Conservation (phyloP, 345 rosid species). For the Eucalyptus pauciflora region DNA sequence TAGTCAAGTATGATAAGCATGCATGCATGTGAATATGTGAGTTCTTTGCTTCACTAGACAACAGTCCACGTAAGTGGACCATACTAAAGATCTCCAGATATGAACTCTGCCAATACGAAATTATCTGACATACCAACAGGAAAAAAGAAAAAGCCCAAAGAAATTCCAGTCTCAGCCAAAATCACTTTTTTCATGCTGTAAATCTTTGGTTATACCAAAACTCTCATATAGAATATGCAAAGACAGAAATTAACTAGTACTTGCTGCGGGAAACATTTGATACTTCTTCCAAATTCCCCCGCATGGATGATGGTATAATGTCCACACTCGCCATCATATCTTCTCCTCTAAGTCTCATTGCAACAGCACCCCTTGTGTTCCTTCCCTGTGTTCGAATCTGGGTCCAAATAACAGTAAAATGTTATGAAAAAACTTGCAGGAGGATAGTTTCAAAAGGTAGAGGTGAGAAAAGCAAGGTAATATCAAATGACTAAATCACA, state of each 20-base stretch:
- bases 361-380: conserved; percentile 75
- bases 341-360: conserved; percentile 72
- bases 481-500: neutral
- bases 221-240: neutral
- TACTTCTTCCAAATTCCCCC: conserved; percentile 34
- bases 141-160: neutral
- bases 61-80: neutral
- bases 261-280: conserved; percentile 22
- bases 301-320: conserved; percentile 55
- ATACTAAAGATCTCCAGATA: neutral
- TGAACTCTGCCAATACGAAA: neutral
- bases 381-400: conserved; percentile 84
- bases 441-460: neutral
- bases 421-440: neutral
- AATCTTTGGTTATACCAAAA: neutral
- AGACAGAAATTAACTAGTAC: conserved; percentile 19
- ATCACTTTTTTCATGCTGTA: neutral
- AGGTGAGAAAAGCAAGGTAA: neutral
- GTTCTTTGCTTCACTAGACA: neutral
- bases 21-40: neutral
- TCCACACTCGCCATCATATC: conserved; percentile 95
- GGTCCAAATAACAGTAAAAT: neutral
- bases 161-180: neutral
- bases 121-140: neutral
- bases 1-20: neutral